Conservation (phyloP, 108 stramenopile genomes). For the Nitzschia putrida region DNA sequence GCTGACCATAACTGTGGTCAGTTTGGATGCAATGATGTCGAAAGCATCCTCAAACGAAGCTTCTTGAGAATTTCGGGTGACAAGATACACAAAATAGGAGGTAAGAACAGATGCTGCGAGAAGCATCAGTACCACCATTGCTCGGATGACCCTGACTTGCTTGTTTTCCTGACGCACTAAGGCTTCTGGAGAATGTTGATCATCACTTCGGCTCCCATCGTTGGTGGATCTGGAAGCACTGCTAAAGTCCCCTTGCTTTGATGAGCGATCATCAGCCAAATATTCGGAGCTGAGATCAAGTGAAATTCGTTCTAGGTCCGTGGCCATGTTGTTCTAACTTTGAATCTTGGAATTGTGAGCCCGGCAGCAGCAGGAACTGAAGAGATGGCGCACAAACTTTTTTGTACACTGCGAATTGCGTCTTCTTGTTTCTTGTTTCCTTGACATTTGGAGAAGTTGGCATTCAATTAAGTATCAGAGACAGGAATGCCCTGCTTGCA, state of each 20-base stretch:
- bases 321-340: too few relatives aligned
- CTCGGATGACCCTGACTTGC: neutral
- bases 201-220: neutral
- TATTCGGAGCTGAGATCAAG: too few relatives aligned
- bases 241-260: neutral
- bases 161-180: neutral
- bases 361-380: too few relatives aligned
- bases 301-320: too few relatives aligned
- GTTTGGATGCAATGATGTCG: neutral
- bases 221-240: neutral
- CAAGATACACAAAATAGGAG: neutral
- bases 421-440: too few relatives aligned
- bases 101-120: neutral
- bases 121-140: neutral
- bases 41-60: neutral
- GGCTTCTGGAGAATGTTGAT: neutral
- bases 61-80: neutral
- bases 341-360: too few relatives aligned
- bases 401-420: too few relatives aligned
- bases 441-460: too few relatives aligned
- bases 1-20: neutral
- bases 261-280: too few relatives aligned
- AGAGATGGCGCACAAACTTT: too few relatives aligned
- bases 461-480: too few relatives aligned
- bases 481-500: too few relatives aligned